phyloP scores from a whole-genome alignment of 2,329 filamentous ascomycete genomes.

The Orbilia ellipsospora region DNA sequence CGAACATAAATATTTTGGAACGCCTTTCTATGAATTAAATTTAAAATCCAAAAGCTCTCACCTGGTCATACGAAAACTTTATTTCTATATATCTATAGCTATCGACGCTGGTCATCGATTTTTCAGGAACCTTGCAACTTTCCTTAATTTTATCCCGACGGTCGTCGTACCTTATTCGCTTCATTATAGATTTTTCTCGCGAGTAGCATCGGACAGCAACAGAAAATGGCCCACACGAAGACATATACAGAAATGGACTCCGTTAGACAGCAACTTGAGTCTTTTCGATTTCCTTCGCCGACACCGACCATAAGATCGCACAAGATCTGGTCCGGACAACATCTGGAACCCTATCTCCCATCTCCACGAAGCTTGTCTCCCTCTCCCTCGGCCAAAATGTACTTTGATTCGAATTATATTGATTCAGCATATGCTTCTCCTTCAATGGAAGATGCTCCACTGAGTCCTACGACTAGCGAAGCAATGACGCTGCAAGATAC shows the following conservation, averaged over 20 bases:
- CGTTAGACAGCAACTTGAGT: constrained; percentile 49
- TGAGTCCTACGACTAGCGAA: constrained; percentile 19
- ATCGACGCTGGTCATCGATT: constrained; percentile 55
- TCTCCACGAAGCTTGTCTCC: constrained; percentile 49
- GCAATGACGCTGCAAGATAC: constrained; percentile 52
- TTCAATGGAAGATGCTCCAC: constrained; percentile 34
- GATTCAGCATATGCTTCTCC: constrained; percentile 52
- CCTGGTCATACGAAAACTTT: background rate
- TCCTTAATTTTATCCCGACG: background rate
- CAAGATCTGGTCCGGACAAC: constrained; percentile 52
- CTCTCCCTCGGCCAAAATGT: constrained; percentile 14
- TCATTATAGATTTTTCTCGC: constrained; percentile 6
- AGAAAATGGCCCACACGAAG: constrained; percentile 10
- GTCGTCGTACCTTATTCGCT: background rate
- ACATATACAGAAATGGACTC: constrained; percentile 45
- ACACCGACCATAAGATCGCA: constrained; percentile 46
- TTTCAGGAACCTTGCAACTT: background rate
- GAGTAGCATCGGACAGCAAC: background rate
- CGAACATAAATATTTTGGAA: constrained; percentile 38
- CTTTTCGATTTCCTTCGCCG: constrained; percentile 52
- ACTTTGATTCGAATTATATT: constrained; percentile 32
- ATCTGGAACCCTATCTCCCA: constrained; percentile 48
- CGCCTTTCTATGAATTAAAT: constrained; percentile 34
- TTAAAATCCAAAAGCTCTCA: background rate
- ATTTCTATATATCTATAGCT: constrained; percentile 7